A percentile compares a stretch with the other conserved stretches of the same genome.
phyloP scores from a whole-genome alignment of 1,139 yeast genomes.

The Barnettozyma hawaiiensis region DNA sequence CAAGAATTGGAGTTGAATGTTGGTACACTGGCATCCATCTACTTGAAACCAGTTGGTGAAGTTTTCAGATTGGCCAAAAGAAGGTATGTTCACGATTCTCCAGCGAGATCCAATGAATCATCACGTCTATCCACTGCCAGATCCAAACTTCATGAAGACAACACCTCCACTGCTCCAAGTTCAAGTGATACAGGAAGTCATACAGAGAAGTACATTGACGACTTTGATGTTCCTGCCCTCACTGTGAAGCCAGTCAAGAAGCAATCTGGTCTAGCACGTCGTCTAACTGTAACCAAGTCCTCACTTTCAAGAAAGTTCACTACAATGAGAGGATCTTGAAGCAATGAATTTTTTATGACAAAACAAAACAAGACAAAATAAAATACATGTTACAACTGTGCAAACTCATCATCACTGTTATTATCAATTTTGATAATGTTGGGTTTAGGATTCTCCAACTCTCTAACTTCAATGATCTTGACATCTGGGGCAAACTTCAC shows the following conservation, averaged over 20 bases:
- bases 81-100: conserved; percentile 50
- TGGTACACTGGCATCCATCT: conserved; percentile 79
- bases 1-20: conserved; percentile 81
- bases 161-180: conserved; percentile 14
- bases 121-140: conserved; percentile 11
- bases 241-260: conserved; percentile 31
- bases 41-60: conserved; percentile 73
- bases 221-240: conserved; percentile 34
- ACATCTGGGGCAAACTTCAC: conserved; percentile 57
- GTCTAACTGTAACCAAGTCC: conserved; percentile 25
- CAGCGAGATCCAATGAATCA: conserved; percentile 38
- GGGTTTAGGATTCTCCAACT: conserved; percentile 22
- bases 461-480: conserved; percentile 46
- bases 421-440: conserved; percentile 18
- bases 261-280: conserved; percentile 26
- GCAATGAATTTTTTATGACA: no score
- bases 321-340: conserved; percentile 14
- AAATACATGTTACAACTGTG: conserved; percentile 3
- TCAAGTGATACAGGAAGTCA: conserved; percentile 8
- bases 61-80: conserved; percentile 67
- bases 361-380: no score
- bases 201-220: conserved; percentile 29
- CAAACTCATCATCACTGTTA: conserved; percentile 11
- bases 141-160: conserved; percentile 6
- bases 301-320: conserved; percentile 31